A percentile compares a stretch with the other conserved stretches of the same genome.
phyloP scores from a whole-genome alignment of 2,329 filamentous ascomycete genomes.

The Cladosporium sp. region DNA sequence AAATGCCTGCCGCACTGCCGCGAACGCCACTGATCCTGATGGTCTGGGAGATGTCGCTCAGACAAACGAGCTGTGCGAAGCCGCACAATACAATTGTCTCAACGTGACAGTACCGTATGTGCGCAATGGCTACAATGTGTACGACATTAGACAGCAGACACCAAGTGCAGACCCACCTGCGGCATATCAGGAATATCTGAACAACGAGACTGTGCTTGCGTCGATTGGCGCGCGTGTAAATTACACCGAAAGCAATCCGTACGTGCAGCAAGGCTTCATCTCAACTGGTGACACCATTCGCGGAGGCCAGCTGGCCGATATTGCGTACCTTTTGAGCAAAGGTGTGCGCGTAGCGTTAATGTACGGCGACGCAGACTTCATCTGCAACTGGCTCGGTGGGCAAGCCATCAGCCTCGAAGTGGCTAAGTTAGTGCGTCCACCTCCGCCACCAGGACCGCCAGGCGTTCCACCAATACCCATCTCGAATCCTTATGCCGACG shows the following conservation, averaged over 20 bases:
- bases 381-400: conserved; percentile 66
- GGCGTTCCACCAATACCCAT: conserved; percentile 16
- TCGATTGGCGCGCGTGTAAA: conserved; percentile 50
- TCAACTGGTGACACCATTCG: conserved; percentile 44
- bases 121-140: conserved; percentile 34
- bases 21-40: conserved; percentile 30
- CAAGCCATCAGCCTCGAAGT: conserved; percentile 66
- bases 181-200: conserved; percentile 50
- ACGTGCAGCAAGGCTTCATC: conserved; percentile 40
- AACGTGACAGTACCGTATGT: conserved; percentile 21
- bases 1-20: conserved; percentile 31
- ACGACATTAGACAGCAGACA: conserved; percentile 51
- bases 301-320: conserved; percentile 35
- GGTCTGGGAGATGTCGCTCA: conserved; percentile 29
- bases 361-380: conserved; percentile 59
- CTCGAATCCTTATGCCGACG: conserved; percentile 40
- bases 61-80: conserved; percentile 30
- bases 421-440: conserved; percentile 19
- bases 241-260: conserved; percentile 40
- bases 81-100: conserved; percentile 21
- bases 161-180: conserved; percentile 53
- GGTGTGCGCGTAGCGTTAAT: conserved; percentile 61
- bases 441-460: not conserved
- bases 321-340: conserved; percentile 39
- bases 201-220: conserved; percentile 42